phyloP scores from a whole-genome alignment of 306 rosid species.

The Cicer arietinum region DNA sequence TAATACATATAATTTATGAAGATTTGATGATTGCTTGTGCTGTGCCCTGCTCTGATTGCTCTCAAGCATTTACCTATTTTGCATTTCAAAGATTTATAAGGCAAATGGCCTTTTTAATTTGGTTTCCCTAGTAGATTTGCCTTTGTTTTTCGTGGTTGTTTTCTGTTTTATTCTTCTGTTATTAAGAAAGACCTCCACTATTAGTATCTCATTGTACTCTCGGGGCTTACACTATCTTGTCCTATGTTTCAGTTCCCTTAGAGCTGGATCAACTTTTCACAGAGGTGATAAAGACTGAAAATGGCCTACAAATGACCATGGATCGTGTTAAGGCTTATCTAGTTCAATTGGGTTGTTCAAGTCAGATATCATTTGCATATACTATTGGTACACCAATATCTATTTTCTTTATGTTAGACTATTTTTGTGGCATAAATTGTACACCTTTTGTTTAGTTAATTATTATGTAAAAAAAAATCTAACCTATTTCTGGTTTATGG shows the following conservation, averaged over 20 bases:
- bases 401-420: conserved; percentile 34
- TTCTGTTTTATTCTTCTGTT: conserved; percentile 10
- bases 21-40: conserved; percentile 22
- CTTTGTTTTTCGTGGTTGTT: not conserved
- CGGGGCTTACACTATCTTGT: conserved; percentile 37
- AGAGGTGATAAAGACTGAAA: conserved; percentile 81
- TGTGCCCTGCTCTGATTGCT: conserved; percentile 18
- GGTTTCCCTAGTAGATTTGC: not conserved
- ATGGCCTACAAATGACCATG: conserved; percentile 66
- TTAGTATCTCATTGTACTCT: conserved; percentile 14
- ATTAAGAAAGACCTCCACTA: not conserved
- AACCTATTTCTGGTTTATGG: conserved; percentile 2
- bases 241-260: conserved; percentile 68
- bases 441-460: conserved; percentile 9
- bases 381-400: conserved; percentile 60
- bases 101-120: not conserved
- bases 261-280: conserved; percentile 61
- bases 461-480: conserved; percentile 28
- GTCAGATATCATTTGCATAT: conserved; percentile 58
- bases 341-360: conserved; percentile 62
- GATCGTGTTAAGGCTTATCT: conserved; percentile 78
- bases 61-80: conserved; percentile 4
- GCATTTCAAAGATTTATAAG: conserved; percentile 1
- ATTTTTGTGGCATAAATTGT: conserved; percentile 1
- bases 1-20: not conserved